A percentile compares a stretch with the other conserved stretches of the same genome.
Evolutionary conservation across 805 yeast species (phyloP).

Genomic region (Naumovozyma baii): DNA sequence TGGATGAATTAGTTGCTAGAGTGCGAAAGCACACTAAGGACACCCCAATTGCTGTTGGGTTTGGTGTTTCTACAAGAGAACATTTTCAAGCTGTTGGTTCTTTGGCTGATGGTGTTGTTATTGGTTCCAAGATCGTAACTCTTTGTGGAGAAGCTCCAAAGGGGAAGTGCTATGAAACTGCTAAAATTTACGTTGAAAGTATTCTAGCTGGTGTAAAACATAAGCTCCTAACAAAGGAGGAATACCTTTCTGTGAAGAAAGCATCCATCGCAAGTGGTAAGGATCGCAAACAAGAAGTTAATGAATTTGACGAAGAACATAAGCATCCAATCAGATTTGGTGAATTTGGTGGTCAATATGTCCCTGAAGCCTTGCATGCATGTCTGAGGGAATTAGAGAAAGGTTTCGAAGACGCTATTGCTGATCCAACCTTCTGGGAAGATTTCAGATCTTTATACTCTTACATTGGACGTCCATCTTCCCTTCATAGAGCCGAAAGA

Average conservation of each 20-base stretch:
- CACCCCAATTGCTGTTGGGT: constrained; percentile 88
- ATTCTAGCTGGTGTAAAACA: constrained; percentile 54
- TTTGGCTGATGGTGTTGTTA: constrained; percentile 89
- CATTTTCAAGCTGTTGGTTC: constrained; percentile 75
- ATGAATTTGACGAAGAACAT: constrained; percentile 47
- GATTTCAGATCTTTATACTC: constrained; percentile 77
- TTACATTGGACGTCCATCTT: constrained; percentile 94
- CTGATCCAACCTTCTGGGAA: constrained; percentile 89
- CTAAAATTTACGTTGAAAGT: constrained; percentile 55
- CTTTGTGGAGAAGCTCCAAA: constrained; percentile 53
- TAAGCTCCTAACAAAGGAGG: constrained; percentile 25
- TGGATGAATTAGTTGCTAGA: constrained; percentile 58
- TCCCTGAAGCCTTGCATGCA: constrained; percentile 90
- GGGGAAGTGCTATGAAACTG: constrained; percentile 52
- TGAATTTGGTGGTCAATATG: constrained; percentile 96
- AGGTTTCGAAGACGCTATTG: constrained; percentile 79
- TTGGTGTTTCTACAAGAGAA: constrained; percentile 91
- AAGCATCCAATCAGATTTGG: constrained; percentile 76
- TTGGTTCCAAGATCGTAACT: constrained; percentile 78
- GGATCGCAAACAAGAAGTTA: constrained; percentile 14
- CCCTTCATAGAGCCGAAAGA: constrained; percentile 84
- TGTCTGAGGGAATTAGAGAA: constrained; percentile 82
- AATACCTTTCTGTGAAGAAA: constrained; percentile 30
- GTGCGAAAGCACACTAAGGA: constrained; percentile 70
- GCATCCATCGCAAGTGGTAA: constrained; percentile 18